Evolutionary conservation across 139 green algal genomes (phyloP), one percentile per base, ranked within the genome.

Genomic region (Chlamydomonas applanata): DNA sequence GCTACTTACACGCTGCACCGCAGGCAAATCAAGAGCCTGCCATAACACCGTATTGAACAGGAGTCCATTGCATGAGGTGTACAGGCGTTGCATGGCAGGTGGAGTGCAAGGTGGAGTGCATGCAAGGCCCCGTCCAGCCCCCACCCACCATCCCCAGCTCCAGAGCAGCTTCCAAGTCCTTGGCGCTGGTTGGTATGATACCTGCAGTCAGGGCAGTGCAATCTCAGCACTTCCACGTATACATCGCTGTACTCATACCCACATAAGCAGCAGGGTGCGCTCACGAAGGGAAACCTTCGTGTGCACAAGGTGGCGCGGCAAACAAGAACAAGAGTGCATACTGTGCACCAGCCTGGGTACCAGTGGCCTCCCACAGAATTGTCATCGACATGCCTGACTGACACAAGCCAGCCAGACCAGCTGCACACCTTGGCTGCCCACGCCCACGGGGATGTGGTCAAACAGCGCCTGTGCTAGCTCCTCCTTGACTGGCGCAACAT

Each of bases 371-470:
- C n/a, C n/a, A n/a, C n/a, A n/a, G n/a, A n/a, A n/a, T n/a, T n/a
- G n/a, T n/a, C n/a, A n/a, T n/a, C 40, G 40, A 49, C 40, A 49
- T 11, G 40, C 7, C 40, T 7, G 40, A 49, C 40, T 19, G 4
- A 9, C 24, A 66, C n/a, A 66, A 25, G 25, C 4, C 4, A 67
- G 19, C 19, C 17, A 14, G 24, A 64, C 25, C 25, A 40, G n/a
- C n/a, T 76, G 74, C 32, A 81, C 76, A 53, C 79, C 83, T 71
- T 91, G 87, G 17, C 80, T 91, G 35, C 93, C 93, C 49, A 97
- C 93, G 1, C 93, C 93, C 53, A 97, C 93, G n/a, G 92, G 93
- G 61, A 97, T 97, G 86, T 97, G 92, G 75, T 97, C 91, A 76
- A 95, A 97, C 57, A 97, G 83, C 34, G 92, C 75, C 85, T 95